A percentile compares a stretch with the other conserved stretches of the same genome.
These are phyloP conservation scores for Plenodomus tracheiphilus DNA, from an alignment of 2,329 filamentous ascomycete genomes.

Conservation along the genomic window DNA sequence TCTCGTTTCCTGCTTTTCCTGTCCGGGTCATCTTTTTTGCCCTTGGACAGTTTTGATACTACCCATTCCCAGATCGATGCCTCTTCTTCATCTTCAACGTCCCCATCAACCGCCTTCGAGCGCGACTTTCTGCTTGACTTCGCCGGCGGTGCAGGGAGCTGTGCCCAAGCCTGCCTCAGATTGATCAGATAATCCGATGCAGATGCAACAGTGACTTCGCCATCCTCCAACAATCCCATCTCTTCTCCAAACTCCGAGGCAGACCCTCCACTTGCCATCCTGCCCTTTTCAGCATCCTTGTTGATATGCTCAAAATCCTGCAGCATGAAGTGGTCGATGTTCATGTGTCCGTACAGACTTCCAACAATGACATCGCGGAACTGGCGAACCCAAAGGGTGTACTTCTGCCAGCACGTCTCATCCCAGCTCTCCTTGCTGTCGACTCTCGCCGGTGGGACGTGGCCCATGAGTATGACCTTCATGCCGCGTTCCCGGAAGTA, in stretches of 20 bases:
- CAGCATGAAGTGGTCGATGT: constrained; percentile 94
- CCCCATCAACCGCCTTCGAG: constrained; percentile 14
- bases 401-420: constrained; percentile 98
- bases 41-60: constrained; percentile 11
- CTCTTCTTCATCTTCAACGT: constrained; percentile 15
- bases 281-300: constrained; percentile 54
- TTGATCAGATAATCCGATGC: constrained; percentile 80
- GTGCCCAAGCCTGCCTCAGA: constrained; percentile 75
- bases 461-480: constrained; percentile 93
- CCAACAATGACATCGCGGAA: constrained; percentile 87
- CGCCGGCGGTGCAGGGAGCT: constrained; percentile 60
- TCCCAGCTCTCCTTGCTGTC: constrained; percentile 88
- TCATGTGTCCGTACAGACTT: constrained; percentile 92
- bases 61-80: constrained; percentile 26
- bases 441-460: constrained; percentile 89
- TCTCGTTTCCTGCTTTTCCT: constrained; percentile 55
- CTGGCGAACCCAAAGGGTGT: constrained; percentile 84
- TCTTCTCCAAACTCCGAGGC: constrained; percentile 31
- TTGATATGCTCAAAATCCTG: constrained; percentile 81
- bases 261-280: constrained; percentile 38
- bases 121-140: constrained; percentile 19
- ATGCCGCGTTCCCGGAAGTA: constrained; percentile 80
- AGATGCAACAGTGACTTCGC: constrained; percentile 66
- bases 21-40: constrained; percentile 20
- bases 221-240: constrained; percentile 35